A percentile compares a stretch with the other conserved stretches of the same genome.
Evolutionary conservation across 441 rosid genomes (phyloP).

Genomic region (Adansonia grandidieri): DNA sequence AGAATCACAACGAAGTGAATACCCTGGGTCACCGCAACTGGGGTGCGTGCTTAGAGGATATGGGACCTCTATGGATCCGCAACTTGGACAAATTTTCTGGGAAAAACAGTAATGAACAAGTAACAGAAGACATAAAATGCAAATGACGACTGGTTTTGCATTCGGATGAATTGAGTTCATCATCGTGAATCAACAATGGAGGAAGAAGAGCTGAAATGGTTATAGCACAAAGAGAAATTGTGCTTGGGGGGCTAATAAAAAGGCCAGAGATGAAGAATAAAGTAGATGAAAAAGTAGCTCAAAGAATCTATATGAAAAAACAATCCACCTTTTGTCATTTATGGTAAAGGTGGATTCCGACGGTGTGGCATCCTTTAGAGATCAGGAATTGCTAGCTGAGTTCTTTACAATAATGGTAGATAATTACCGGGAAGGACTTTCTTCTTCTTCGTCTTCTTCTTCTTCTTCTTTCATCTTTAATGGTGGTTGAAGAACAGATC

Average conservation of each 20-base stretch:
- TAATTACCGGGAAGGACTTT: not conserved
- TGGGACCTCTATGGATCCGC: slow-evolving; percentile 53
- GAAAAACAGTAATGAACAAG: slow-evolving; percentile 31
- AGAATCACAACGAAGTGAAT: slow-evolving; percentile 52
- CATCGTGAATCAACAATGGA: slow-evolving; percentile 36
- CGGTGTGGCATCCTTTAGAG: slow-evolving; percentile 3
- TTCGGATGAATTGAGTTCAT: slow-evolving; percentile 19
- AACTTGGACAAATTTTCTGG: slow-evolving; percentile 50
- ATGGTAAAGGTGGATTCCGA: slow-evolving; percentile 37
- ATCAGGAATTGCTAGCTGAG: not conserved
- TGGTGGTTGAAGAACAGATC: slow-evolving; percentile 15
- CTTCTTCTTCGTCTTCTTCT: slow-evolving; percentile 4
- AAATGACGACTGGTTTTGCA: slow-evolving; percentile 21
- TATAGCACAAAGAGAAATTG: slow-evolving; percentile 1
- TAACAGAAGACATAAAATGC: slow-evolving; percentile 26
- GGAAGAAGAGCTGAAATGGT: slow-evolving; percentile 20
- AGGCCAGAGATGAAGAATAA: slow-evolving; percentile 39
- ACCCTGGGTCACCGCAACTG: slow-evolving; percentile 55
- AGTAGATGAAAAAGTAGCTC: slow-evolving; percentile 35
- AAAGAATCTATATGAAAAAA: slow-evolving; percentile 40
- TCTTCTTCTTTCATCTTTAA: slow-evolving; percentile 17
- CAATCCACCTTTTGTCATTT: slow-evolving; percentile 32
- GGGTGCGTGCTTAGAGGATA: slow-evolving; percentile 67
- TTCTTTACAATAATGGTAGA: slow-evolving; percentile 7
- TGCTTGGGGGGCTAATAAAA: slow-evolving; percentile 39